Conservation (phyloP, 129 eudicot genomes). For the Gnaphalium uliginosum region DNA sequence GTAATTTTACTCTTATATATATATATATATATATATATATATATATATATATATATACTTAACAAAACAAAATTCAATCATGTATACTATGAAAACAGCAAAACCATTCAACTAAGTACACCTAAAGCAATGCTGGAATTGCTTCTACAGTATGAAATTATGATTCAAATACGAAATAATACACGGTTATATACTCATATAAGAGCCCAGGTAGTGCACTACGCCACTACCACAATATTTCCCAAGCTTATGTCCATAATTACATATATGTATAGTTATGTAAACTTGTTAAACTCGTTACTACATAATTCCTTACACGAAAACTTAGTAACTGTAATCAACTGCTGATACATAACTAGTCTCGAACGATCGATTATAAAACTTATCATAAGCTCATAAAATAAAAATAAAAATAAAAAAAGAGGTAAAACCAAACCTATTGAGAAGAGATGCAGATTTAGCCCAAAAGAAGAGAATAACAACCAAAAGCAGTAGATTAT, state of each 20-base stretch:
- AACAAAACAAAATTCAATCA: slow-evolving; percentile 6
- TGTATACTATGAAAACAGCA: not conserved
- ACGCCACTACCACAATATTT: not conserved
- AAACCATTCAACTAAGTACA: slow-evolving; percentile 1
- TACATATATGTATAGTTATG: not conserved
- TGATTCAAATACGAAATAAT: not conserved
- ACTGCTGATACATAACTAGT: not conserved
- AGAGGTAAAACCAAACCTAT: slow-evolving; percentile 41
- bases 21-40: too few relatives aligned
- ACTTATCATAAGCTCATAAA: not conserved
- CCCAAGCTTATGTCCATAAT: not conserved
- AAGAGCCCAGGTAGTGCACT: not conserved
- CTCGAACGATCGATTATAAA: not conserved
- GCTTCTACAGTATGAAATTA: not conserved
- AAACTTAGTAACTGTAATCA: not conserved
- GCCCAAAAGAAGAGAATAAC: slow-evolving; percentile 92
- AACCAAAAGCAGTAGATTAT: slow-evolving; percentile 78
- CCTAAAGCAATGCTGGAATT: not conserved
- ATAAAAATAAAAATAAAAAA: not conserved
- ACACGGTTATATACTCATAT: not conserved
- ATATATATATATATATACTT: too few relatives aligned
- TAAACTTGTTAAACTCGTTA: not conserved
- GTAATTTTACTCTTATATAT: not conserved
- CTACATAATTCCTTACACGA: not conserved
- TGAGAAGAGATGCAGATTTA: slow-evolving; percentile 85